Evolutionary conservation across 139 green algal species (phyloP), one percentile per base, ranked within the genome.

Genomic region (Tetraselmis striata): DNA sequence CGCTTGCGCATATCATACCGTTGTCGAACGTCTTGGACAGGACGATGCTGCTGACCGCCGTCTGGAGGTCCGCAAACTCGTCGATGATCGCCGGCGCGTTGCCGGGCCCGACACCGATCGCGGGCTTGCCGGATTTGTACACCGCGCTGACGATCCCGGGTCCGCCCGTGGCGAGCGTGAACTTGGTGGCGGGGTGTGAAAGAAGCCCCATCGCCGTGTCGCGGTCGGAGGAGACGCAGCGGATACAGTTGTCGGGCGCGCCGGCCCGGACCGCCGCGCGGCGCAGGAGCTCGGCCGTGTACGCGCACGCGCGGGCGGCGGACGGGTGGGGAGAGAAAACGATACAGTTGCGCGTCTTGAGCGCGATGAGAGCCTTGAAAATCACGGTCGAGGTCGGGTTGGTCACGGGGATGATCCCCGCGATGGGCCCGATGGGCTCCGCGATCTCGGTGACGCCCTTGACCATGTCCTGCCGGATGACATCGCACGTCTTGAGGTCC

Each of bases 11-110:
- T 80, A 94, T 94, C 24, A 95, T 90, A 28, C 90, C 89, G 59
- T 93, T 93, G 84, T 93, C 89, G 81, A 93, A 93, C n/a, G 89
- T 93, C 85, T 92, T 92, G 79, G 86, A 91, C n/a, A 92, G 67
- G 59, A 92, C 67, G 59, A 92, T 84, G 75, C 59, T 88, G 59
- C 5, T 94, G 80, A n/a, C n/a, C n/a, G n/a, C n/a, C n/a, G n/a
- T n/a, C n/a, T n/a, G n/a, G n/a, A n/a, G n/a, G 81, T 91, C 82
- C 31, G 90, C 90, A 23, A 85, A 91, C 30, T 91, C 90, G 77
- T 94, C 90, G 58, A 94, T 91, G 18, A 94, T 87, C 5, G 91
- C 91, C 27, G 91, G 91, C 1, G 91, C 93, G 84, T 94, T 94
- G 79, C 91, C 91, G 2, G 91, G 89, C 59, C 90, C 90, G 30